Evolutionary conservation across 306 rosid species (phyloP), one percentile per base, ranked within the genome.

Genomic region (Trifolium dubium): DNA sequence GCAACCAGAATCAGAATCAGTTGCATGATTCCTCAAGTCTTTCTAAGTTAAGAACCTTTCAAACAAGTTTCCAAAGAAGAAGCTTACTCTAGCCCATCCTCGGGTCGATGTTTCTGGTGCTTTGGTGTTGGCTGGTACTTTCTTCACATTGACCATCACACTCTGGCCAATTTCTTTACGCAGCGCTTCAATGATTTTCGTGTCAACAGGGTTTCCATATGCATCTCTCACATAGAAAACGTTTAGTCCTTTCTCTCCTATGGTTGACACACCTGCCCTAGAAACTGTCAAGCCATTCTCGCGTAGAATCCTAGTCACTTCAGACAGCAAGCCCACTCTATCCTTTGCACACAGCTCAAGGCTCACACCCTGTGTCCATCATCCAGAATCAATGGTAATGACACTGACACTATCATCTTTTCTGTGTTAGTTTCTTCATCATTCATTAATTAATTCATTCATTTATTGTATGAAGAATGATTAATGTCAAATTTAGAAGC

Each of bases 31-130:
- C 74, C 74, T 64, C 64, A 50, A 3, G 34, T 55, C 23, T 56
- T 34, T 8, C 75, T 72, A 90, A 74, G 81, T 84, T 75, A 91
- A 82, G 82, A 91, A 86, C 77, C 83, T 88, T 79, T 93, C 94
- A 23, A 91, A 74, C 89, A 87, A 84, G 88, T 88, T 87, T 2
- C 96, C 92, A 67, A 91, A 89, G 89, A 88, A 93, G 92, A 93
- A 91, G 75, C 90, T 87, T 4, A 88, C 87, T 79, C 89, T 93
- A 30, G 87, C 85, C 97, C 94, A 86, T 78, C 90, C 95, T 63
- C 78, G 61, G 10, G 66, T 23, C 23, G 23, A 60, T 0, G 80
- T 83, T 71, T 83, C 96, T n/a, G 92, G 81, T 50, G 78, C 87
- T 78, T 77, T 85, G 69, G 88, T 77, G 78, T 67, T 80, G 44